Evolutionary conservation across 2,329 filamentous ascomycete species (phyloP).

Genomic region (Hypoxylon rubiginosum): DNA sequence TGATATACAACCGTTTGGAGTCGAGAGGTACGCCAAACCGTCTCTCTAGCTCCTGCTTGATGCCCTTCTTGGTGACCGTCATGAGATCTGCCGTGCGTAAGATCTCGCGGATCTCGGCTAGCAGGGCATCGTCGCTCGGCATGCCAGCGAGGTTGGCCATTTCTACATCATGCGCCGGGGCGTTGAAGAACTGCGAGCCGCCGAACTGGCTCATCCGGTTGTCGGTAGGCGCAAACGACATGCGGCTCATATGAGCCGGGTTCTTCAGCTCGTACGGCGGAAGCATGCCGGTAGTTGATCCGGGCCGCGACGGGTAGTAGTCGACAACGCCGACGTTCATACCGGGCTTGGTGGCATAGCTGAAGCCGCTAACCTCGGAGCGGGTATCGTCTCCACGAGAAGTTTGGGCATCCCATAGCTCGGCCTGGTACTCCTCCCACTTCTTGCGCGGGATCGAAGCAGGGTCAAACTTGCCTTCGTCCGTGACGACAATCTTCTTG

Average conservation of each 20-base stretch:
- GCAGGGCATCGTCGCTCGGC: slow-evolving; percentile 88
- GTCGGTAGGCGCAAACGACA: slow-evolving; percentile 85
- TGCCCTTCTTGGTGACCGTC: slow-evolving; percentile 98
- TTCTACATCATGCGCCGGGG: slow-evolving; percentile 75
- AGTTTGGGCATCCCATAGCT: slow-evolving; percentile 95
- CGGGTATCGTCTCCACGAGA: slow-evolving; percentile 82
- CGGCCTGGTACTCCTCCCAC: slow-evolving; percentile 99
- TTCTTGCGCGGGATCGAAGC: slow-evolving; percentile 94
- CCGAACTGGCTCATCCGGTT: slow-evolving; percentile 73
- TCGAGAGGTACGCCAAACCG: slow-evolving; percentile 90
- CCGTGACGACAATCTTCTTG: slow-evolving; percentile 90
- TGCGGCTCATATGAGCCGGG: slow-evolving; percentile 69
- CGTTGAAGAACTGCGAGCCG: slow-evolving; percentile 69
- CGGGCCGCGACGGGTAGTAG: slow-evolving; percentile 74
- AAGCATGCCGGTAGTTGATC: slow-evolving; percentile 65
- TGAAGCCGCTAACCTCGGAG: slow-evolving; percentile 93
- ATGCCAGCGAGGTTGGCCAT: slow-evolving; percentile 80
- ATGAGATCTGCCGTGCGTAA: slow-evolving; percentile 92
- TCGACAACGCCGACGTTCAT: slow-evolving; percentile 70
- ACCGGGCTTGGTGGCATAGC: slow-evolving; percentile 89
- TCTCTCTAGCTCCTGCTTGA: slow-evolving; percentile 92
- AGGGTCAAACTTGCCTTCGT: slow-evolving; percentile 98
- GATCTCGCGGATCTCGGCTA: slow-evolving; percentile 96
- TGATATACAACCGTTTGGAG: slow-evolving; percentile 91
- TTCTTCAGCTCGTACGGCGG: slow-evolving; percentile 59